Evolutionary conservation across 2,329 filamentous ascomycete genomes (phyloP).

Genomic region (Colletotrichum eremochloae): DNA sequence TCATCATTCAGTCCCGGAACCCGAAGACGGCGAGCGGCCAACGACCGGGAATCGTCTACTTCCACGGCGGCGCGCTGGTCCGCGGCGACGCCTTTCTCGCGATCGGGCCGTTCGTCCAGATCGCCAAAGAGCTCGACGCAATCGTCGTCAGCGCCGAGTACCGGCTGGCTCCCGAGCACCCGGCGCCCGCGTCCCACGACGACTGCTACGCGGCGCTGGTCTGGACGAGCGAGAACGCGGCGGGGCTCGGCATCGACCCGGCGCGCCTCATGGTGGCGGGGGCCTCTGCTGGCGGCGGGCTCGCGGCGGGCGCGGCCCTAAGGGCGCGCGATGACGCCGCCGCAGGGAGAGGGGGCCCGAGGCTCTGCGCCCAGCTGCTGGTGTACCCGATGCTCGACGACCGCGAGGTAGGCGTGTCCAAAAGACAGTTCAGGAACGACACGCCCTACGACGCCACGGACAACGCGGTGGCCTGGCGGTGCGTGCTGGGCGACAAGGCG

Average conservation of each 20-base stretch:
- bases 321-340: slow-evolving; percentile 52
- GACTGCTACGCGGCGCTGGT: slow-evolving; percentile 49
- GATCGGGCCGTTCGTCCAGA: slow-evolving; percentile 9
- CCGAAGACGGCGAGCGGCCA: neutral
- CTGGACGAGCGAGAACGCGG: slow-evolving; percentile 55
- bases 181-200: slow-evolving; percentile 42
- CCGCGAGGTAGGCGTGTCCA: slow-evolving; percentile 48
- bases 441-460: slow-evolving; percentile 48
- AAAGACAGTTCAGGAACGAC: slow-evolving; percentile 46
- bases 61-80: slow-evolving; percentile 36
- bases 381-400: slow-evolving; percentile 64
- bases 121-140: slow-evolving; percentile 24
- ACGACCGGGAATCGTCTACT: slow-evolving; percentile 26
- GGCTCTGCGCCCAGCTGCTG: slow-evolving; percentile 57
- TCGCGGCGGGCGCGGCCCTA: slow-evolving; percentile 55
- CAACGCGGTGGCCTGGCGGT: slow-evolving; percentile 58
- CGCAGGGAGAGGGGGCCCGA: slow-evolving; percentile 42
- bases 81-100: slow-evolving; percentile 31
- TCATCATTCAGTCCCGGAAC: slow-evolving; percentile 19
- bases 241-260: slow-evolving; percentile 56
- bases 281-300: slow-evolving; percentile 58
- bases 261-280: slow-evolving; percentile 56
- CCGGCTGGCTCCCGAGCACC: slow-evolving; percentile 60
- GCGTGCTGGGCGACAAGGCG: slow-evolving; percentile 53
- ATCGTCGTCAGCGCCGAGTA: slow-evolving; percentile 61